Evolutionary conservation across 768 basidiomycete genomes (phyloP), one percentile per base, ranked within the genome.

Genomic region (Pleurotus citrinopileatus): DNA sequence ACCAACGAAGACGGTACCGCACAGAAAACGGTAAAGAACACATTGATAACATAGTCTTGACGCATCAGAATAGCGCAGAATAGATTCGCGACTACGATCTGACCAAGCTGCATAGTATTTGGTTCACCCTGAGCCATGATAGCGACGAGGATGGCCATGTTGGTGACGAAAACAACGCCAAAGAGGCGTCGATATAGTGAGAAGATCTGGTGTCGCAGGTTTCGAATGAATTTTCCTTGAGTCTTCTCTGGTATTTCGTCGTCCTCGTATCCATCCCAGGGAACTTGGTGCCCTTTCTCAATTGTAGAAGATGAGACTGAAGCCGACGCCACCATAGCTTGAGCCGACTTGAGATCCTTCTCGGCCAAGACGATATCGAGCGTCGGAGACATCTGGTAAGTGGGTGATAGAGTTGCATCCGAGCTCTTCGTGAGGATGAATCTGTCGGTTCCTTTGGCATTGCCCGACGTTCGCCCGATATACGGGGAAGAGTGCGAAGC

Each of bases 131-230:
- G 65, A 51, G 73, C 61, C 38, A 72, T 45, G 38, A 73, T 56
- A 22, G 63, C 68, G 53, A 84, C 75, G 64, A 84, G 75, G 36
- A 81, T 71, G 1, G 67, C 74, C 64, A 82, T 64, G 61, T 86
- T 84, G 25, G 72, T 69, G 44, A 80, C 57, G 67, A 84, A 81
- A 19, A 82, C 78, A 38, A 84, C 61, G 36, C 78, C 75, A 60
- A 86, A 86, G 0, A 86, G 72, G 32, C 82, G 75, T 44, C 80
- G 79, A 63, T 83, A 86, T 8, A 83, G 68, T 3, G 75, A 73
- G 65, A 82, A 79, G 52, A 83, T 65, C 55, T 76, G 77, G 63
- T 82, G 75, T 36, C 82, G 79, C 28, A 84, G 60, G 62, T 83
- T 81, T 42, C 79, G 79, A 45, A 76, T 17, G 25, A 60, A 44